These are phyloP conservation scores for Pinus taeda DNA, from an alignment of 75 land plant genomes.

Conservation along the genomic window DNA sequence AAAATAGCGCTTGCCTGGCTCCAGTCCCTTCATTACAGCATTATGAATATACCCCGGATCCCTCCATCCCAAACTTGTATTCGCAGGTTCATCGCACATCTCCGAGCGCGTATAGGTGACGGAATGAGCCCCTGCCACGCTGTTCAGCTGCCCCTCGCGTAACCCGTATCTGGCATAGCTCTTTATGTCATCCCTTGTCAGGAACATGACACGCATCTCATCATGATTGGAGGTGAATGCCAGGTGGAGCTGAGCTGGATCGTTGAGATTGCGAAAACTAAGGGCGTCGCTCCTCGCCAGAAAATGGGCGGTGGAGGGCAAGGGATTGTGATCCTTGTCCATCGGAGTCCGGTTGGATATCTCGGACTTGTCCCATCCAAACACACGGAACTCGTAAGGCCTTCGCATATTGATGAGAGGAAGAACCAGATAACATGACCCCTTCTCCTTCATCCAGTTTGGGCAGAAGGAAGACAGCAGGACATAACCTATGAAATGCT, in stretches of 20 bases:
- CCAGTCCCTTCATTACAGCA: constrained; percentile 52
- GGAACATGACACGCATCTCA: constrained; percentile 83
- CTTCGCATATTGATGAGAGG: constrained; percentile 74
- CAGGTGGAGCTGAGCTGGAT: constrained; percentile 83
- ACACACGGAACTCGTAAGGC: constrained; percentile 67
- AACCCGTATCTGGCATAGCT: constrained; percentile 55
- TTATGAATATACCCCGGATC: constrained; percentile 84
- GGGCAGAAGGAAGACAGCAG: constrained; percentile 45
- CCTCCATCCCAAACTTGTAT: constrained; percentile 75
- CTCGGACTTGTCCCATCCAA: constrained; percentile 53
- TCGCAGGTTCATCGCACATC: constrained; percentile 86
- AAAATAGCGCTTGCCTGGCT: constrained; percentile 59
- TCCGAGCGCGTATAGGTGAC: constrained; percentile 57
- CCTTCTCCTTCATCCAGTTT: constrained; percentile 30
- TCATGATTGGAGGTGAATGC: constrained; percentile 50
- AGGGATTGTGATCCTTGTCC: constrained; percentile 75
- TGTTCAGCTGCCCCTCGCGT: constrained; percentile 15
- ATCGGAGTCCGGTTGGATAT: constrained; percentile 21
- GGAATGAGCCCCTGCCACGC: constrained; percentile 25
- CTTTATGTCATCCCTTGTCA: constrained; percentile 47
- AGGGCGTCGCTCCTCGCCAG: constrained; percentile 51
- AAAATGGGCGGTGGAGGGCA: constrained; percentile 56
- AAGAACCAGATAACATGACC: constrained; percentile 43
- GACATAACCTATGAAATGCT: constrained; percentile 77
- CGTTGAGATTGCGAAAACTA: constrained; percentile 34